Evolutionary conservation across 2,329 filamentous ascomycete genomes (phyloP).

Genomic region (Eutypella sp.): DNA sequence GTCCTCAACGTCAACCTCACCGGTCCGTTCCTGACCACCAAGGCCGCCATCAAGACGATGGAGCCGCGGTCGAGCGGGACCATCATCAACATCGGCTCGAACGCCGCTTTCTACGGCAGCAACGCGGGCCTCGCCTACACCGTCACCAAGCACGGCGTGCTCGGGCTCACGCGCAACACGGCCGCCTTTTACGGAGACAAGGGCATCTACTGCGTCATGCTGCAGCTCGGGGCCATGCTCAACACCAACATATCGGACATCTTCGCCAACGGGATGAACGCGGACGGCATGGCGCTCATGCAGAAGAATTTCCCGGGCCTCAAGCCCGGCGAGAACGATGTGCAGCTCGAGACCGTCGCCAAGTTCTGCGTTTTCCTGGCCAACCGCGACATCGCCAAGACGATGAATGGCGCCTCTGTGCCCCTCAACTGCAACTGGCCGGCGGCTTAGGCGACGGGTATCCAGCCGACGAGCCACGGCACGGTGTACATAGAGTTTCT

Average conservation of each 20-base stretch:
- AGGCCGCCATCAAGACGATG: slow-evolving; percentile 41
- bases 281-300: slow-evolving; percentile 21
- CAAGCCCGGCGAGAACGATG: slow-evolving; percentile 19
- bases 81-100: slow-evolving; percentile 20
- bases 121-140: slow-evolving; percentile 36
- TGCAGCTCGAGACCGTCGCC: slow-evolving; percentile 33
- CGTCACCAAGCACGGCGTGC: slow-evolving; percentile 46
- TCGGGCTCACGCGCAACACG: slow-evolving; percentile 53
- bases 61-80: slow-evolving; percentile 30
- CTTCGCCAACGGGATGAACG: slow-evolving; percentile 30
- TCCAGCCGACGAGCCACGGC: no score
- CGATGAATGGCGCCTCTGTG: slow-evolving; percentile 11
- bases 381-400: slow-evolving; percentile 9
- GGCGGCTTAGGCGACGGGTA: not conserved
- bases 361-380: slow-evolving; percentile 20
- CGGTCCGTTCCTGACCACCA: slow-evolving; percentile 12
- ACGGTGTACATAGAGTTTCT: no score
- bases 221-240: slow-evolving; percentile 47
- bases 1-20: slow-evolving; percentile 40
- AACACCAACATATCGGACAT: slow-evolving; percentile 46
- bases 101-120: slow-evolving; percentile 6
- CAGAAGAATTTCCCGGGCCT: slow-evolving; percentile 24
- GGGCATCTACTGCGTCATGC: slow-evolving; percentile 46
- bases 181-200: slow-evolving; percentile 48
- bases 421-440: slow-evolving; percentile 14